phyloP scores from a whole-genome alignment of 441 rosid genomes.

The Arabidopsis lyrata region DNA sequence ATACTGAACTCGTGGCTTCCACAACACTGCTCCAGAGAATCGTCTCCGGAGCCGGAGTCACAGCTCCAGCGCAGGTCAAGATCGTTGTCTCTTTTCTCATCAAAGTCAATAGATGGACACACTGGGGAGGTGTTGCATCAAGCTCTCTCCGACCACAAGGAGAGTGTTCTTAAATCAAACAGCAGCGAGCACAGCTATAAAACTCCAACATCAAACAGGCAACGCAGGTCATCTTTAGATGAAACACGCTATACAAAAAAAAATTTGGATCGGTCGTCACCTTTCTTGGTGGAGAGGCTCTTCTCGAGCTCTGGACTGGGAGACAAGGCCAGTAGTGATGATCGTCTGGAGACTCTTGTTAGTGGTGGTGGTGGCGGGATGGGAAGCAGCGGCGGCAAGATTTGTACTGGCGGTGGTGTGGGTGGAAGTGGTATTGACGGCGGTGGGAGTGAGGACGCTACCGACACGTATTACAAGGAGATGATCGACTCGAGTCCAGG shows the following conservation, averaged over 20 bases:
- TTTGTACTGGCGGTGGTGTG: slow-evolving; percentile 36
- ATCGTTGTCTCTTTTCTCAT: slow-evolving; percentile 48
- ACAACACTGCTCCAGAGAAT: slow-evolving; percentile 46
- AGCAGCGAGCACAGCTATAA: slow-evolving; percentile 18
- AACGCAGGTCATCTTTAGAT: slow-evolving; percentile 34
- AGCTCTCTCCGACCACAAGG: slow-evolving; percentile 26
- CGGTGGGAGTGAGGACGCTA: slow-evolving; percentile 48
- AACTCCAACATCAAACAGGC: slow-evolving; percentile 38
- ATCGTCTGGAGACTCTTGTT: slow-evolving; percentile 41
- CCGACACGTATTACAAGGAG: slow-evolving; percentile 60
- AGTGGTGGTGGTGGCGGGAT: slow-evolving; percentile 50
- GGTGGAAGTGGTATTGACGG: slow-evolving; percentile 46
- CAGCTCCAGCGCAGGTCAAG: slow-evolving; percentile 48
- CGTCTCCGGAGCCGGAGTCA: slow-evolving; percentile 57
- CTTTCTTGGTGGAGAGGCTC: slow-evolving; percentile 41
- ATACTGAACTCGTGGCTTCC: slow-evolving; percentile 57
- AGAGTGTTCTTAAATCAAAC: slow-evolving; percentile 28
- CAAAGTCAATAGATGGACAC: slow-evolving; percentile 39
- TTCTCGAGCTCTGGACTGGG: slow-evolving; percentile 60
- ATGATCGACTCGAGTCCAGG: slow-evolving; percentile 62
- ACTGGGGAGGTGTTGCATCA: slow-evolving; percentile 39
- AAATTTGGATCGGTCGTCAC: slow-evolving; percentile 25
- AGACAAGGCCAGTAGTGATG: slow-evolving; percentile 31
- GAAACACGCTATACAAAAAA: slow-evolving; percentile 21
- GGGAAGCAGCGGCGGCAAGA: slow-evolving; percentile 47